Evolutionary conservation across 176 grass and related monocot species (phyloP).

Genomic region (Poa pratensis): DNA sequence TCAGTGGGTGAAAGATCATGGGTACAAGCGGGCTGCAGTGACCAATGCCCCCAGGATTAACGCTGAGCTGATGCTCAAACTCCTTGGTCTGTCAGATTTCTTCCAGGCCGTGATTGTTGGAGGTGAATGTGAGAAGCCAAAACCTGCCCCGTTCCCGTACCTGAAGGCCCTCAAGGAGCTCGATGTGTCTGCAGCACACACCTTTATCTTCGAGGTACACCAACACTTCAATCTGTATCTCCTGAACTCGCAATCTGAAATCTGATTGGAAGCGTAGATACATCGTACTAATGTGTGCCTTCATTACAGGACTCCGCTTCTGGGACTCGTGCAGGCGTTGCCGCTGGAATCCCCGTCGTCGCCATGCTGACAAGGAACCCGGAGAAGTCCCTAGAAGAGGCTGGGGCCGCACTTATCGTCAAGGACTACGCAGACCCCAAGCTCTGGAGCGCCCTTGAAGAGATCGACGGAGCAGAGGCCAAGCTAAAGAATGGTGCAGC

Average conservation of each 20-base stretch:
- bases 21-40: conserved; percentile 72
- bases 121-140: conserved; percentile 80
- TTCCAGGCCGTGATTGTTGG: conserved; percentile 76
- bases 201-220: conserved; percentile 84
- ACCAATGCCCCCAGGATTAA: conserved; percentile 93
- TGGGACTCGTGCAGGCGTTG: conserved; percentile 78
- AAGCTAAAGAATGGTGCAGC: conserved; percentile 51
- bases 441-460: conserved; percentile 76
- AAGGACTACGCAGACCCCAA: conserved; percentile 87
- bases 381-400: conserved; percentile 71
- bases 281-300: background rate
- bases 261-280: background rate
- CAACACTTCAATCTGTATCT: background rate
- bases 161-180: conserved; percentile 77
- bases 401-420: conserved; percentile 70
- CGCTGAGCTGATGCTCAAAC: conserved; percentile 86
- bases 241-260: background rate
- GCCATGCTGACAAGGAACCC: conserved; percentile 79
- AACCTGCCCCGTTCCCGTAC: conserved; percentile 84
- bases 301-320: conserved; percentile 67
- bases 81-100: conserved; percentile 83
- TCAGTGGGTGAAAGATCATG: conserved; percentile 74
- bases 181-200: conserved; percentile 59
- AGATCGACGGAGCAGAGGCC: conserved; percentile 50
- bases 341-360: conserved; percentile 72